Evolutionary conservation across 2,329 filamentous ascomycete species (phyloP), one percentile per base, ranked within the genome.

Genomic region (Capronia coronata): DNA sequence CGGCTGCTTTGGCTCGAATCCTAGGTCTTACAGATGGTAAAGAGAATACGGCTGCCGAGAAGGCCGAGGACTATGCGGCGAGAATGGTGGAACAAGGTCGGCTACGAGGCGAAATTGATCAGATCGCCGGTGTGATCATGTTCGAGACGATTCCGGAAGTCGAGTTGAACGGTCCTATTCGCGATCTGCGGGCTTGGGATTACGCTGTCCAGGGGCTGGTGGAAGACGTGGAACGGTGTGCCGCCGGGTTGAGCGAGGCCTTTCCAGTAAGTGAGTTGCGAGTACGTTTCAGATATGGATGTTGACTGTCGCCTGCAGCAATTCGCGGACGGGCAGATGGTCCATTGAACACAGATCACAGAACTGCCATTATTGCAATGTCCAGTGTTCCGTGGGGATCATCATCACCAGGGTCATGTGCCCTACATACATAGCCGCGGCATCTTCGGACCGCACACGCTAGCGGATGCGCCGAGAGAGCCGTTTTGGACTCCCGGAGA

Each of bases 71-170:
- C 51, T 96, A 93, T 46, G 93, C 91, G 10, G 89, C 91, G 3
- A 78, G 82, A 60, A 98, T 98, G 93, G 87, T 98, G 61, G 90
- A 97, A 72, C 90, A 96, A 68, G 89, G 87, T 8, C 82, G 93
- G 25, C 70, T 98, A 44, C 80, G 84, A 2, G 93, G 91, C 6
- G 82, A 84, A 49, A 97, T 98, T 62, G 91, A 98, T 68, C 93
- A 98, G 72, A 90, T 98, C 49, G 87, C 89, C 49, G 78, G 85
- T 11, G 72, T 90, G 9, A 90, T 98, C 52, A 89, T 83, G 71
- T 98, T 98, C 65, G 87, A 93, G 69, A 63, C 83, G 64, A 82
- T 82, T 62, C 80, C 80, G 46, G 86, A 80, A 51, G 77, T 79
- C n/a, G 75, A 80, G 22, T 79, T 83, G 41, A 76, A 78, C 16